phyloP scores from a whole-genome alignment of 768 basidiomycete species.

The Collybia sp. region DNA sequence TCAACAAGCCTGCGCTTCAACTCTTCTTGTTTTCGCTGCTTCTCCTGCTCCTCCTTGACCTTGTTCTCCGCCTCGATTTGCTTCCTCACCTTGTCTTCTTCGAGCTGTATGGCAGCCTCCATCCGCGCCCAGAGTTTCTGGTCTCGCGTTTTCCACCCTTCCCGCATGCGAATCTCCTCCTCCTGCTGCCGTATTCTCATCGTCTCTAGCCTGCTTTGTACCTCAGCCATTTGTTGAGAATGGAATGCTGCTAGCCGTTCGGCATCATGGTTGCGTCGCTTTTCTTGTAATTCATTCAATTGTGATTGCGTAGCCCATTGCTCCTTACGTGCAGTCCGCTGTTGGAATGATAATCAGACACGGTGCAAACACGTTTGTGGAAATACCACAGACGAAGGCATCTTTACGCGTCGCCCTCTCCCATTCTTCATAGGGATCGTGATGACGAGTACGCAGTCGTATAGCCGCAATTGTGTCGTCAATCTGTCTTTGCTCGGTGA shows the following conservation, averaged over 20 bases:
- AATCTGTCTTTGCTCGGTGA: constrained; percentile 35
- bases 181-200: constrained; percentile 39
- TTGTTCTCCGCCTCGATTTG: constrained; percentile 54
- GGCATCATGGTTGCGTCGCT: constrained; percentile 27
- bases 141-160: constrained; percentile 49
- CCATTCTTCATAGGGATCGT: constrained; percentile 58
- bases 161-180: constrained; percentile 39
- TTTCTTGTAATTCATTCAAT: constrained; percentile 40
- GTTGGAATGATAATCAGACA: background rate
- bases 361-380: background rate
- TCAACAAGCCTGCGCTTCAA: constrained; percentile 32
- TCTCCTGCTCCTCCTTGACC: constrained; percentile 42
- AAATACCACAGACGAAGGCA: constrained; percentile 37
- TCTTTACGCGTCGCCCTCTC: constrained; percentile 46
- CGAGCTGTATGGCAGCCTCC: constrained; percentile 55
- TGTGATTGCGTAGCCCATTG: constrained; percentile 25
- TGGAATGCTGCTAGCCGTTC: constrained; percentile 34
- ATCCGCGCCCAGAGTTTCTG: constrained; percentile 51
- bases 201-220: constrained; percentile 38
- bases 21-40: constrained; percentile 42
- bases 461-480: constrained; percentile 50
- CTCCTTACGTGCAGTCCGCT: constrained; percentile 44
- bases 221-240: constrained; percentile 46
- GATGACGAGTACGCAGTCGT: constrained; percentile 43
- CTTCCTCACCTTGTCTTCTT: constrained; percentile 54